Conservation (phyloP, 106 monocot genomes). For the Amphibolis antarctica region DNA sequence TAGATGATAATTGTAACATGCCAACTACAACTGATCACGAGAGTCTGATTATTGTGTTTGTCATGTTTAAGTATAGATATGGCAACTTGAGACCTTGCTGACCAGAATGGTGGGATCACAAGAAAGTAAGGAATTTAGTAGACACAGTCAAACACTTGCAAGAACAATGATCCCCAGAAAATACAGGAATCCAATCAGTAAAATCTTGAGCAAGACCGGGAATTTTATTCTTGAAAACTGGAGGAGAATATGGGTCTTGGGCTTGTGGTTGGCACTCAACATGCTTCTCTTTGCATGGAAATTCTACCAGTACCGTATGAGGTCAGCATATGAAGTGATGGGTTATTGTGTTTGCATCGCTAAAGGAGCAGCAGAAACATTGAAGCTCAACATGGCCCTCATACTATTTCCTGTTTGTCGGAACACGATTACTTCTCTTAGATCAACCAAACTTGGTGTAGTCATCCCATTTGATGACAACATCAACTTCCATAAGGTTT, state of each 20-base stretch:
- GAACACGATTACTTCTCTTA: conserved; percentile 71
- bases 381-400: conserved; percentile 98
- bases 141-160: conserved; percentile 33
- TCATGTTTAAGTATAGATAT: conserved; percentile 33
- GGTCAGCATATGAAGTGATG: conserved; percentile 73
- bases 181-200: conserved; percentile 45
- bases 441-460: conserved; percentile 52
- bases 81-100: conserved; percentile 79
- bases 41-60: not conserved
- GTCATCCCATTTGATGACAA: conserved; percentile 92
- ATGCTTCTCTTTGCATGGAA: conserved; percentile 56
- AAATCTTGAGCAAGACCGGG: conserved; percentile 24
- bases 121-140: conserved; percentile 26
- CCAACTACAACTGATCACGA: no score
- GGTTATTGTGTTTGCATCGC: conserved; percentile 83
- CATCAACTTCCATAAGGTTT: conserved; percentile 93
- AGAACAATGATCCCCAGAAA: conserved; percentile 62
- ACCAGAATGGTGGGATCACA: conserved; percentile 56
- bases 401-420: conserved; percentile 79
- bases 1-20: not conserved
- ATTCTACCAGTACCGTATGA: conserved; percentile 59
- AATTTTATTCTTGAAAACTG: conserved; percentile 80
- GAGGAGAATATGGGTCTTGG: conserved; percentile 73
- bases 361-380: conserved; percentile 88
- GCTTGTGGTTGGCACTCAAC: conserved; percentile 55